Conservation (phyloP, 1,139 yeast genomes). For the Barnettozyma hawaiiensis region DNA sequence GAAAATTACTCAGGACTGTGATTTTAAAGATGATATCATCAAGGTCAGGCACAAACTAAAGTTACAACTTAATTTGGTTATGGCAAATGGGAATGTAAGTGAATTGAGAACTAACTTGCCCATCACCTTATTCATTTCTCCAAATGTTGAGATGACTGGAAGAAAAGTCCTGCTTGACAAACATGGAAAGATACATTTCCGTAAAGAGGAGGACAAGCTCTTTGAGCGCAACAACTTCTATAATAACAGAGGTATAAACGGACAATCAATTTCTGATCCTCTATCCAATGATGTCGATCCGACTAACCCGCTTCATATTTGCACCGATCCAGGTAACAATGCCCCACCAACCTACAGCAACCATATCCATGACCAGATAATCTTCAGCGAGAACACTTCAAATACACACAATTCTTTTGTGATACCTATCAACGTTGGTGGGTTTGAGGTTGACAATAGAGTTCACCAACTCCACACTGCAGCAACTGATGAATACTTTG, state of each 20-base stretch:
- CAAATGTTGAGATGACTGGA: slow-evolving; percentile 49
- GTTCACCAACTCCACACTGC: neutral
- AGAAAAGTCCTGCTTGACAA: slow-evolving; percentile 47
- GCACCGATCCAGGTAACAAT: slow-evolving; percentile 69
- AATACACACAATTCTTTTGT: slow-evolving; percentile 2
- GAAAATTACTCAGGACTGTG: slow-evolving; percentile 54
- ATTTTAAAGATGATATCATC: slow-evolving; percentile 42
- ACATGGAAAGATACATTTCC: slow-evolving; percentile 44
- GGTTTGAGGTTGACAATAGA: neutral
- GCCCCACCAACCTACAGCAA: slow-evolving; percentile 86
- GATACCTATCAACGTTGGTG: slow-evolving; percentile 2
- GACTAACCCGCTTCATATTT: slow-evolving; percentile 45
- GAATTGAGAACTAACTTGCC: slow-evolving; percentile 69
- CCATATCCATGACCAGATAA: slow-evolving; percentile 70
- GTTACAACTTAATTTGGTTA: slow-evolving; percentile 48
- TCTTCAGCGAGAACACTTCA: slow-evolving; percentile 27
- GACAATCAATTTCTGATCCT: neutral
- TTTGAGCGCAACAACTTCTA: slow-evolving; percentile 24
- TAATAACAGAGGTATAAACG: slow-evolving; percentile 3
- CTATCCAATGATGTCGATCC: neutral
- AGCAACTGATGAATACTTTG: neutral
- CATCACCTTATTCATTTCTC: slow-evolving; percentile 50
- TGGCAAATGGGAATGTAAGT: slow-evolving; percentile 59
- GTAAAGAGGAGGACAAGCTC: slow-evolving; percentile 34
- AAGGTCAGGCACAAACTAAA: slow-evolving; percentile 59